Percentiles rank a stretch among this genome's conserved stretches.
phyloP scores from a whole-genome alignment of 2,329 filamentous ascomycete species.

The Beauveria australis region DNA sequence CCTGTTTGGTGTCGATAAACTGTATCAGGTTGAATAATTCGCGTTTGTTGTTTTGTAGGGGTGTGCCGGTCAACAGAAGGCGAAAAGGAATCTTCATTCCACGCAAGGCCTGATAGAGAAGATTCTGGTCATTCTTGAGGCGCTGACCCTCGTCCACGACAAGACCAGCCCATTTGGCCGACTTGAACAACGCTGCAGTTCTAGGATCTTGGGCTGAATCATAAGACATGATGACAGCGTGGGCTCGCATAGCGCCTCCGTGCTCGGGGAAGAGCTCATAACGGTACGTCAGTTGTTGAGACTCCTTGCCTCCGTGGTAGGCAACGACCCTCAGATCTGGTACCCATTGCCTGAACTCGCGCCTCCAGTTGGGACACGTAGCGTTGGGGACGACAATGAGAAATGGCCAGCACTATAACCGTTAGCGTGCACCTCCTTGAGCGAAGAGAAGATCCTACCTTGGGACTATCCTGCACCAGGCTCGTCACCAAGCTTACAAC shows the following conservation, averaged over 20 bases:
- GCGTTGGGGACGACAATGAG: constrained; percentile 89
- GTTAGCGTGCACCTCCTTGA: neutral
- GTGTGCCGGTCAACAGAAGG: constrained; percentile 81
- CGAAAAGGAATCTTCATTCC: constrained; percentile 74
- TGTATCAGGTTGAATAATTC: constrained; percentile 96
- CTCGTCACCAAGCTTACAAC: constrained; percentile 75
- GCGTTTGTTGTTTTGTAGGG: constrained; percentile 88
- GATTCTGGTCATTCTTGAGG: constrained; percentile 83
- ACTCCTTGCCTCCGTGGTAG: constrained; percentile 71
- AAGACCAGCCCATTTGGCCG: constrained; percentile 75
- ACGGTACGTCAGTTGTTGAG: constrained; percentile 68
- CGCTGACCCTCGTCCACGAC: constrained; percentile 94
- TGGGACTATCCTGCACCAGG: constrained; percentile 56
- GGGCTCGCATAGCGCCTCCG: constrained; percentile 65
- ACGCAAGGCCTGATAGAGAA: constrained; percentile 67
- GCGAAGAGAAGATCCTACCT: constrained; percentile 23
- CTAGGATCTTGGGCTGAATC: constrained; percentile 73
- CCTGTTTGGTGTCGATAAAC: constrained; percentile 67
- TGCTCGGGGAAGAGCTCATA: constrained; percentile 76
- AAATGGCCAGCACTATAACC: constrained; percentile 69
- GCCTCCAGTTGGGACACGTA: constrained; percentile 94
- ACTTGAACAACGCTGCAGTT: constrained; percentile 56
- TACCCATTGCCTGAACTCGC: constrained; percentile 91
- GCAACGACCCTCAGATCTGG: constrained; percentile 82
- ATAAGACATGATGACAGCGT: constrained; percentile 92